These are phyloP conservation scores for Botrytis deweyae DNA, from an alignment of 2,329 filamentous ascomycete species.

Conservation along the genomic window DNA sequence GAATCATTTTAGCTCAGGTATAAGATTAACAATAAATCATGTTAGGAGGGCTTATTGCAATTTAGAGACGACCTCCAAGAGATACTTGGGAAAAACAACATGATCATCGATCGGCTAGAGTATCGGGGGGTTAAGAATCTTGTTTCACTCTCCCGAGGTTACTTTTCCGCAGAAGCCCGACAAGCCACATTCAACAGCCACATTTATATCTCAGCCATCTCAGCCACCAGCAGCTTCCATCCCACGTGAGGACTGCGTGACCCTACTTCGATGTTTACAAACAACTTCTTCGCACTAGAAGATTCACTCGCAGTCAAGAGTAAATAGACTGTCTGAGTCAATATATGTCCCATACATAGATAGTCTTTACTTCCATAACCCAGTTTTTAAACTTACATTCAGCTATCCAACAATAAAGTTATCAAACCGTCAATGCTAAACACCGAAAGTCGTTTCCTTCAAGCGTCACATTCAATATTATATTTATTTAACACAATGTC, in stretches of 20 bases:
- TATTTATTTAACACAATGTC: not conserved
- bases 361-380: no score
- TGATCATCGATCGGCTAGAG: not conserved
- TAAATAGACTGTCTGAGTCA: no score
- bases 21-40: not conserved
- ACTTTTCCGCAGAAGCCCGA: not conserved
- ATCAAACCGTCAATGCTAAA: no score
- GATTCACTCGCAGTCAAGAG: no score
- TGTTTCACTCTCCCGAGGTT: not conserved
- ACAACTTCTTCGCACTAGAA: no score
- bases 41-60: not conserved
- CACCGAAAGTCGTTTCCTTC: no score
- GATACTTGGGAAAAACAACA: not conserved
- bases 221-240: not conserved
- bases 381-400: no score
- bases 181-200: not conserved
- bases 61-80: not conserved
- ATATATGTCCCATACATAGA: no score
- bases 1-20: not conserved
- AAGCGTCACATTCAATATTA: no score
- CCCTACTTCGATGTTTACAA: no score
- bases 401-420: no score
- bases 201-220: not conserved
- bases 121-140: constrained; percentile 6
- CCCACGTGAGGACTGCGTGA: no score